Evolutionary conservation across 495 filamentous ascomycete genomes (phyloP).

Genomic region (Terfezia boudieri): DNA sequence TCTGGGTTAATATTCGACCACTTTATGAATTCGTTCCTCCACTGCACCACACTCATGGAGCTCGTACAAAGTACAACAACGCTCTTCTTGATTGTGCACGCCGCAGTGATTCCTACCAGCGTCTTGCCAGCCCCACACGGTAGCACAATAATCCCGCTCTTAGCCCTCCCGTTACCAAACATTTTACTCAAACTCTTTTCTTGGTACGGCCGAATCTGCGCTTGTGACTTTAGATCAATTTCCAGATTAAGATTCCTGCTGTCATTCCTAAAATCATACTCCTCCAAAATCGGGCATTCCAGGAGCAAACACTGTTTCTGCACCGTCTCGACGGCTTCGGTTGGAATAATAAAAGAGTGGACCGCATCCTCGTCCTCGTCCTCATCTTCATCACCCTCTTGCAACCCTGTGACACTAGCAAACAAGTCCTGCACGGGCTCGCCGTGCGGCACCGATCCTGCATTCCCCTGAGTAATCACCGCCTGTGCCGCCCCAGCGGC

Average conservation of each 20-base stretch:
- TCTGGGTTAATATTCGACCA: conserved; percentile 95
- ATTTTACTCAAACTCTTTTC: conserved; percentile 95
- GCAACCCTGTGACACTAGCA: conserved; percentile 27
- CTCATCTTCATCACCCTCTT: conserved; percentile 56
- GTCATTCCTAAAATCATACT: conserved; percentile 97
- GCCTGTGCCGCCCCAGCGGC: conserved; percentile 63
- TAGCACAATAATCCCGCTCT: conserved; percentile 91
- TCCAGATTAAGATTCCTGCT: conserved; percentile 69
- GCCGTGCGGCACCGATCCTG: conserved; percentile 5
- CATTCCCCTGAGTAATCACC: conserved; percentile 23
- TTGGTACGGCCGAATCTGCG: conserved; percentile 77
- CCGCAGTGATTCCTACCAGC: conserved; percentile 86
- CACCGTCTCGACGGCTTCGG: conserved; percentile 55
- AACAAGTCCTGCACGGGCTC: conserved; percentile 34
- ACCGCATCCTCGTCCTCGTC: conserved; percentile 77
- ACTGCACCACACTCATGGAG: conserved; percentile 94
- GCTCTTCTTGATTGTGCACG: conserved; percentile 91
- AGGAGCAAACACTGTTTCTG: conserved; percentile 78
- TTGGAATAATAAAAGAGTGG: conserved; percentile 81
- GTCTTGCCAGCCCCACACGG: conserved; percentile 97
- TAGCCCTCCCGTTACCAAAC: conserved; percentile 94
- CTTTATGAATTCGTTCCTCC: conserved; percentile 85
- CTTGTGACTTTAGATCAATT: conserved; percentile 69
- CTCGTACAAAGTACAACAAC: conserved; percentile 88
- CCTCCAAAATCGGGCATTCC: conserved; percentile 69